Evolutionary conservation across 1,284 basidiomycete species (phyloP).

Genomic region (Grifola frondosa): DNA sequence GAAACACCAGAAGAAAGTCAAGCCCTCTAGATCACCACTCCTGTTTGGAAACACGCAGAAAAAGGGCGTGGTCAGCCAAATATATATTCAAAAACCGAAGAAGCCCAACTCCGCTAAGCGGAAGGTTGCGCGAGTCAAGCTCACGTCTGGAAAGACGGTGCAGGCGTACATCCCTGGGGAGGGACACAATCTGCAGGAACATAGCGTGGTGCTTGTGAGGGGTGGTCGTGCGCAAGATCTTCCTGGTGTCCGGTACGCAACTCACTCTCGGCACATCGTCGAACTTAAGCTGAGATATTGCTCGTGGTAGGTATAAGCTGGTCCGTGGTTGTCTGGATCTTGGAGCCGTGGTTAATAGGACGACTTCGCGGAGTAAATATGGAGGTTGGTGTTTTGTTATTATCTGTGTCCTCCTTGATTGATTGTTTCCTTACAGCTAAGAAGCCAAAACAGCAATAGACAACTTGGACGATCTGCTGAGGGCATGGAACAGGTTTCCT

Average conservation of each 20-base stretch:
- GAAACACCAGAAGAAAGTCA: constrained; percentile 51
- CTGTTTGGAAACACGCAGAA: constrained; percentile 79
- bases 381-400: constrained; percentile 64
- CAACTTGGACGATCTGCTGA: neutral
- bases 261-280: neutral
- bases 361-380: constrained; percentile 87
- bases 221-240: constrained; percentile 97
- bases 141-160: constrained; percentile 86
- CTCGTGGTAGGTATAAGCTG: constrained; percentile 81
- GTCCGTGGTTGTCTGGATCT: constrained; percentile 94
- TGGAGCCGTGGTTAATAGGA: constrained; percentile 85
- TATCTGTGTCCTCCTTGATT: constrained; percentile 19
- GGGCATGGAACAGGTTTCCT: no score
- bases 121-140: constrained; percentile 93
- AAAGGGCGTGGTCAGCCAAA: constrained; percentile 86
- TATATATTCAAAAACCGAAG: constrained; percentile 89
- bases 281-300: constrained; percentile 4
- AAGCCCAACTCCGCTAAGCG: constrained; percentile 99
- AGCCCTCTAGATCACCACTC: constrained; percentile 70
- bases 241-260: constrained; percentile 91
- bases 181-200: constrained; percentile 98
- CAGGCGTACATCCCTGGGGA: constrained; percentile 97
- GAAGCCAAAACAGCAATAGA: constrained; percentile 74
- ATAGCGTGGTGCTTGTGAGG: constrained; percentile 91
- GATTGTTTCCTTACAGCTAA: constrained; percentile 55